Base-by-base conservation (phyloP, 2,329 filamentous ascomycete species). In the Lasiodiplodia sp. region DNA sequence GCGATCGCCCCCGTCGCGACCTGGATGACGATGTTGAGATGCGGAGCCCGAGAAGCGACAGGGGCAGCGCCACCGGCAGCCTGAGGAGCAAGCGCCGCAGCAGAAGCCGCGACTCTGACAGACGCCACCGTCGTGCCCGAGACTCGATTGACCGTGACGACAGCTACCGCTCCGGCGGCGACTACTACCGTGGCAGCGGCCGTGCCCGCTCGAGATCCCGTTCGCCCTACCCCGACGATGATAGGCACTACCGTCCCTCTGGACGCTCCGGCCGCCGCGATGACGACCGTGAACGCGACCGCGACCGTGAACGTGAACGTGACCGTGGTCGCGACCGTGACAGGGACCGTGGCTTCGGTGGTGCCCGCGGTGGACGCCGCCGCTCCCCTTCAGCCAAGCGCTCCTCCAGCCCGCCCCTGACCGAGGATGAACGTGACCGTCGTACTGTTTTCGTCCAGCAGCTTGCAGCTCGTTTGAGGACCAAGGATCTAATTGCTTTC, bases 361-460 rank as follows among this genome's bases (percentile, higher is more conserved):
- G 84, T 28, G 28, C 28, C 69, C 81, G 71, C 68, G 75, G 78
- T 72, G 78, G 88, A 60, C 84, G 87, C 71, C 85, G 78, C 53
- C 70, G 71, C 79, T 78, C 75, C 65, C 80, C 80, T 71, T 85
- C 85, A 34, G 82, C 82, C 38, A 62, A 56, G 25, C 57, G 66
- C 37, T 55, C 47, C 31, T 60, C 66, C 47, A 90, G 91, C 66
- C 91, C 93, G 34, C 90, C 92, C 77, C 25, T 69, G 53, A 97
- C 92, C 75, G 94, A 97, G 80, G 96, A 98, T 82, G 96, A 99
- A 83, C 92, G 95, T 77, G 96, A 99, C 83, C 91, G 93, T 75
- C 92, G 96, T 76, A 99, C 96, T 69, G 93, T 99, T 69, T 99
- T 99, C 79, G 96, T 99, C 67, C 96, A 99, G 85, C 96, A 99